These are phyloP conservation scores for Cryptococcus sp. DNA, from an alignment of 1,284 basidiomycete species.

Conservation along the genomic window DNA sequence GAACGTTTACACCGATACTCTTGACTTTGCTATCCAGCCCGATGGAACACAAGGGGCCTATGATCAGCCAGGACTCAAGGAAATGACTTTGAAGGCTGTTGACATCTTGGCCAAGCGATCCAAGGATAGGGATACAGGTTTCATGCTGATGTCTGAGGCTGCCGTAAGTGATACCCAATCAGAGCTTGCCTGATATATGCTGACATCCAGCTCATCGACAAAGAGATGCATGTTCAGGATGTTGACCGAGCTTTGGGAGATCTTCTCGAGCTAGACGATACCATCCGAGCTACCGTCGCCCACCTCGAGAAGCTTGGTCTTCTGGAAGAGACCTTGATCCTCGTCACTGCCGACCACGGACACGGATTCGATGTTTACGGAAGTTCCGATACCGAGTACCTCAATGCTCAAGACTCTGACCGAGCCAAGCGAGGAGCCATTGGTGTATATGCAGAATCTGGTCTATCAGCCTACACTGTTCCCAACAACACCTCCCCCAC, in stretches of 20 bases:
- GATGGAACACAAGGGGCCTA: conserved; percentile 34
- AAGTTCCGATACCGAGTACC: conserved; percentile 45
- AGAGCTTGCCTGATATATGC: too few relatives aligned
- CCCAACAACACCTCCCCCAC: conserved; percentile 28
- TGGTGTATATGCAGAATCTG: conserved; percentile 44
- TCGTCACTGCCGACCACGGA: conserved; percentile 50
- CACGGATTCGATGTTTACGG: conserved; percentile 45
- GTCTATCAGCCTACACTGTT: conserved; percentile 43
- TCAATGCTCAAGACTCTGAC: conserved; percentile 37
- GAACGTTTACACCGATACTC: conserved; percentile 44
- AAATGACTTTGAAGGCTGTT: conserved; percentile 51
- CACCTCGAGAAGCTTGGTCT: conserved; percentile 48
- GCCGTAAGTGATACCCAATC: conserved; percentile 32
- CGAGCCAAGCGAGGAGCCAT: conserved; percentile 46
- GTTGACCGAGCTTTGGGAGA: conserved; percentile 50
- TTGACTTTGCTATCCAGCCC: conserved; percentile 32
- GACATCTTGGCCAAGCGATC: conserved; percentile 46
- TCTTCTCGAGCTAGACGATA: conserved; percentile 50
- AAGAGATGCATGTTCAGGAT: conserved; percentile 48
- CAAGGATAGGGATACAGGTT: conserved; percentile 43
- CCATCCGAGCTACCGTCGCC: conserved; percentile 44
- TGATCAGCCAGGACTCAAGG: conserved; percentile 48
- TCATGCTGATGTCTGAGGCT: conserved; percentile 50
- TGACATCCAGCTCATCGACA: conserved; percentile 37
- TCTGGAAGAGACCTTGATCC: conserved; percentile 47